Evolutionary conservation across 2,329 filamentous ascomycete species (phyloP).

Genomic region (Alternaria rosae): DNA sequence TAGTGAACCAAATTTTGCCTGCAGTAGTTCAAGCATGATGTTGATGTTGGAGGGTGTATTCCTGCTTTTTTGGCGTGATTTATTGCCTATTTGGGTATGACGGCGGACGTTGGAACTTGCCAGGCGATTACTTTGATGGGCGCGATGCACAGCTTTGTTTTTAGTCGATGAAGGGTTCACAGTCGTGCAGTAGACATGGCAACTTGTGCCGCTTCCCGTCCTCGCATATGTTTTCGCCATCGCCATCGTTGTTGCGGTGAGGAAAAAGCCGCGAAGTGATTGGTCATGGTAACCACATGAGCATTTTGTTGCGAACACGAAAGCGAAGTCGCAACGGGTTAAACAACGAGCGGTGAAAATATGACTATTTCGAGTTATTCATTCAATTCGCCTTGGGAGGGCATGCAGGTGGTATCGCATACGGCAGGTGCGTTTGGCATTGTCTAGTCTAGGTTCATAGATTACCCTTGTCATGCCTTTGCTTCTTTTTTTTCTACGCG

Average conservation of each 20-base stretch:
- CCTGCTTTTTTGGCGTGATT: neutral
- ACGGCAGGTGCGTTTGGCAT: conserved; percentile 1
- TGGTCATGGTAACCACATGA: neutral
- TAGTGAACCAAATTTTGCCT: neutral
- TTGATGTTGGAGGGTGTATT: neutral
- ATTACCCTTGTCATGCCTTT: neutral
- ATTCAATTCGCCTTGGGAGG: neutral
- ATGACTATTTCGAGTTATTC: neutral
- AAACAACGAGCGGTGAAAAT: neutral
- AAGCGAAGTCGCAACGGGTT: neutral
- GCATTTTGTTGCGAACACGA: neutral
- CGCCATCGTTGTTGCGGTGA: neutral
- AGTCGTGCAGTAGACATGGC: neutral
- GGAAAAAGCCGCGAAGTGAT: neutral
- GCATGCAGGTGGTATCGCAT: neutral
- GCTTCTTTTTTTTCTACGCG: neutral
- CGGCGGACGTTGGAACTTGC: neutral
- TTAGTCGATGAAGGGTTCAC: neutral
- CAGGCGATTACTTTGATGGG: neutral
- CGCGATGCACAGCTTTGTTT: neutral
- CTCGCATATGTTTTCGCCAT: neutral
- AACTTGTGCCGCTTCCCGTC: neutral
- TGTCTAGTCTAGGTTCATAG: neutral
- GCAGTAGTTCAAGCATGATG: neutral
- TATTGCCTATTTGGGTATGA: neutral